Evolutionary conservation across 768 basidiomycete species (phyloP), one percentile per base, ranked within the genome.

Genomic region (Xerocomellus dryophilus): DNA sequence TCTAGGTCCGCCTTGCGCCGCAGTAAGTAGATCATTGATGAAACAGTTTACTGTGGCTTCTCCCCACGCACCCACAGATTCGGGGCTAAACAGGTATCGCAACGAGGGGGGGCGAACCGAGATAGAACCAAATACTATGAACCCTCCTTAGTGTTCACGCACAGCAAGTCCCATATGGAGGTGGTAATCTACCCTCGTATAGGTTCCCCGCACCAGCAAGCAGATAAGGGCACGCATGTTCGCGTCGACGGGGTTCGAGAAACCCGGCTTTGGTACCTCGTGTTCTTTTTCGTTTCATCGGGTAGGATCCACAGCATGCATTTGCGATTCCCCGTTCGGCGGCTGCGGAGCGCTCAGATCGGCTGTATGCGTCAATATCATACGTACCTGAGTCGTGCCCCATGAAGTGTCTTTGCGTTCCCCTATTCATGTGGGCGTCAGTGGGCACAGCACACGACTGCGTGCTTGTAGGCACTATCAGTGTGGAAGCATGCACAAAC

Each of bases 121-220:
- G 43, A 34, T 35, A 11, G 17, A 34, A 23, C 5, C 17, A 0
- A 5, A 34, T 35, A 6, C 43, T 5, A 35, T 43, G 32, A 43
- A 17, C 29, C 25, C 14, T 20, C 10, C 23, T 38, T 32, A 41
- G 39, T 41, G 14, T 5, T 38, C 47, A 50, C 53, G 12, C 53
- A 51, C 61, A 60, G 53, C 21, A 62, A 42, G 57, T 43, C 2
- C 50, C 14, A 36, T 60, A 60, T 38, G 18, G 38, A 21, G 57
- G 21, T 27, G 39, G 6, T 14, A 31, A 48, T 40, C n/a, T 40
- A 38, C 1, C 43, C 34, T 42, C 21, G 18, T 21, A 36, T 11
- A 34, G 27, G 17, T 47, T 38, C 39, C 18, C 34, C 21, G 20
- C 12, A 9, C 7, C 9, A 3, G 25, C 38, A 8, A 9, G 9